Base-by-base conservation (phyloP, 140 eudicot genomes). In the Erigeron philadelphicus region DNA sequence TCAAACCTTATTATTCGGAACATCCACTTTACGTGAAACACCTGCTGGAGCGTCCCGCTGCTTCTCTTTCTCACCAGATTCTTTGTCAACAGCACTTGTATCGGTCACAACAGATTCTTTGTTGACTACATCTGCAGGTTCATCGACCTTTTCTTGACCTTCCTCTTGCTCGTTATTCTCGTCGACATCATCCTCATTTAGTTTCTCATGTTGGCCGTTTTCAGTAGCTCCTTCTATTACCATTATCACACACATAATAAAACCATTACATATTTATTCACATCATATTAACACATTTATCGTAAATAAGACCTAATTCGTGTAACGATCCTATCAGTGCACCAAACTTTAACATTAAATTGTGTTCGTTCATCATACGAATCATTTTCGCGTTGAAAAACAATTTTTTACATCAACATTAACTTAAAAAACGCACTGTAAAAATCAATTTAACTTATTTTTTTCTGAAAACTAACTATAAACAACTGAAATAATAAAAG, bases 171-270 rank as follows among this genome's bases (percentile, higher is more conserved):
- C 49, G 12, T 25, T 11, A n/a, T 8, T 61, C 49, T 3, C 8
- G 6, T 11, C 67, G 9, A 7, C 47, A 40, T 41, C 23, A 16
- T 62, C 67, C 25, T 62, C 52, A 7, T 42, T 11, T 11, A n/a
- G 43, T 74, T 78, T 65, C 72, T 62, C 80, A 10, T 76, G 76
- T 66, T 76, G 57, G 19, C 89, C 85, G 73, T 81, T 85, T 69
- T 74, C 76, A 0, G 75, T 40, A 42, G 67, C 74, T 79, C 73
- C 56, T 21, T 31, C 41, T n/a, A 59, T 38, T 21, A 6, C 5
- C 12, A 6, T 21, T 0, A 59, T 31, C 65, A 23, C 31, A 49
- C 56, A 49, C 16, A 7, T n/a, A n/a, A 59, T 35, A 35, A 8
- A 31, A 35, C 4, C 61, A 12, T 11, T n/a, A 59, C 9, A 53